Percentiles rank a stretch among this genome's conserved stretches.
Evolutionary conservation across 2,329 filamentous ascomycete genomes (phyloP).

Genomic region (Fulvia fulva): DNA sequence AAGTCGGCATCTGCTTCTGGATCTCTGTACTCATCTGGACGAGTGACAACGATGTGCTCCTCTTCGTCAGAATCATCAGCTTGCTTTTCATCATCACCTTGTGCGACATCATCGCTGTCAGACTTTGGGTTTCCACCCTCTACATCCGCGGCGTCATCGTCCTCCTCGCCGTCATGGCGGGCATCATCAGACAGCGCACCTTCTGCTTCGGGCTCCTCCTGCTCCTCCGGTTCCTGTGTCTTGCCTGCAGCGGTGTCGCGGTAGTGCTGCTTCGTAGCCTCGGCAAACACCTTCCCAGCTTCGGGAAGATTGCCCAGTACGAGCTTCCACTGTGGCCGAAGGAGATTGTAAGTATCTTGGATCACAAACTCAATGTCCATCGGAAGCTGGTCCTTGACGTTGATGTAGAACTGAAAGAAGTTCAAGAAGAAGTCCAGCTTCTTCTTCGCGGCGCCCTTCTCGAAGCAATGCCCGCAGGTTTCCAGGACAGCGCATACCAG

Average conservation of each 20-base stretch:
- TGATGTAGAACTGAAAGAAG: slow-evolving; percentile 96
- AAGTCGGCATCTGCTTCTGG: slow-evolving; percentile 96
- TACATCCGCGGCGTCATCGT: slow-evolving; percentile 58
- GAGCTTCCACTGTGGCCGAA: slow-evolving; percentile 89
- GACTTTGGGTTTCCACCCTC: slow-evolving; percentile 46
- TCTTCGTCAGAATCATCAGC: slow-evolving; percentile 60
- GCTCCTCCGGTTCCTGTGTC: slow-evolving; percentile 65
- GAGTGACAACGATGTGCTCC: slow-evolving; percentile 86
- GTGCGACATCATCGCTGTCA: slow-evolving; percentile 51
- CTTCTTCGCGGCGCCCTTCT: slow-evolving; percentile 87
- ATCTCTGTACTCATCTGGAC: slow-evolving; percentile 84
- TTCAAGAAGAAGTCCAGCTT: slow-evolving; percentile 97
- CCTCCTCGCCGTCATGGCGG: slow-evolving; percentile 58
- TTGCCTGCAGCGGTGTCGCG: slow-evolving; percentile 72
- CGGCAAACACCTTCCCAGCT: slow-evolving; percentile 75
- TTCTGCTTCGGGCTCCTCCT: slow-evolving; percentile 37
- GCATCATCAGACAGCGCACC: slow-evolving; percentile 68
- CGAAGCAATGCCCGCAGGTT: slow-evolving; percentile 94
- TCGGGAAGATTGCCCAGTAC: slow-evolving; percentile 70
- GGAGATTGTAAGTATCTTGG: slow-evolving; percentile 81
- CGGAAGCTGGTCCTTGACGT: slow-evolving; percentile 80
- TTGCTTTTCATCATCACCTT: slow-evolving; percentile 47
- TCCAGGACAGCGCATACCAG: slow-evolving; percentile 85
- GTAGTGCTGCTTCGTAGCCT: slow-evolving; percentile 87
- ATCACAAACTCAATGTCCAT: slow-evolving; percentile 98